Percentiles rank a stretch among this genome's conserved stretches.
Conservation (phyloP, 164 flowering plant species). For the Protea cynaroides region DNA sequence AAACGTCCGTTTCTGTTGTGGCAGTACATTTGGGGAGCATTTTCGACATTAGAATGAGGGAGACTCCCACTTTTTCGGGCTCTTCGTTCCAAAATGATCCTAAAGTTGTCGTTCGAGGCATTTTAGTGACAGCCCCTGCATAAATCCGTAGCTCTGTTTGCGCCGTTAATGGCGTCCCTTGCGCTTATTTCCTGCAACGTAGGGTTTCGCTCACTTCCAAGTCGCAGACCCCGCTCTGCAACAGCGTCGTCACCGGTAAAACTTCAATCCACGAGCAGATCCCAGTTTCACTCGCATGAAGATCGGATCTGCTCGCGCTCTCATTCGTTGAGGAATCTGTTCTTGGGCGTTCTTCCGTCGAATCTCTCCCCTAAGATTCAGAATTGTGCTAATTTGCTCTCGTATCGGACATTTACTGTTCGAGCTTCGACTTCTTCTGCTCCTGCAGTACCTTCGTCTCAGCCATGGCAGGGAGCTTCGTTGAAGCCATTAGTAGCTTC, state of each 20-base stretch:
- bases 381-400: background rate
- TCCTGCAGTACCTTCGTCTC: slow-evolving; percentile 22
- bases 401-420: slow-evolving; percentile 10
- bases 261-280: slow-evolving; percentile 13
- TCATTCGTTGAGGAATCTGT: slow-evolving; percentile 6
- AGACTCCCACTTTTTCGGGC: too few relatives aligned
- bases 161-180: slow-evolving; percentile 45
- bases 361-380: slow-evolving; percentile 8
- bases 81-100: too few relatives aligned
- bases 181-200: slow-evolving; percentile 36
- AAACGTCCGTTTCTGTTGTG: too few relatives aligned
- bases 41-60: too few relatives aligned
- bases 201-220: slow-evolving; percentile 22
- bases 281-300: slow-evolving; percentile 8
- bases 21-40: too few relatives aligned
- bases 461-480: slow-evolving; percentile 86
- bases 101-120: too few relatives aligned
- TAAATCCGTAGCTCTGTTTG: too few relatives aligned
- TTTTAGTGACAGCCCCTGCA: too few relatives aligned
- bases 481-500: slow-evolving; percentile 71
- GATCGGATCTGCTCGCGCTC: background rate
- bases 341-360: background rate
- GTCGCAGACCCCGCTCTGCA: slow-evolving; percentile 20
- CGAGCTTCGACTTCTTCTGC: slow-evolving; percentile 21
- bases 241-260: slow-evolving; percentile 6